A percentile compares a stretch with the other conserved stretches of the same genome.
Evolutionary conservation across 2,329 filamentous ascomycete species (phyloP).

Genomic region (Aspergillus pseudonomiae): DNA sequence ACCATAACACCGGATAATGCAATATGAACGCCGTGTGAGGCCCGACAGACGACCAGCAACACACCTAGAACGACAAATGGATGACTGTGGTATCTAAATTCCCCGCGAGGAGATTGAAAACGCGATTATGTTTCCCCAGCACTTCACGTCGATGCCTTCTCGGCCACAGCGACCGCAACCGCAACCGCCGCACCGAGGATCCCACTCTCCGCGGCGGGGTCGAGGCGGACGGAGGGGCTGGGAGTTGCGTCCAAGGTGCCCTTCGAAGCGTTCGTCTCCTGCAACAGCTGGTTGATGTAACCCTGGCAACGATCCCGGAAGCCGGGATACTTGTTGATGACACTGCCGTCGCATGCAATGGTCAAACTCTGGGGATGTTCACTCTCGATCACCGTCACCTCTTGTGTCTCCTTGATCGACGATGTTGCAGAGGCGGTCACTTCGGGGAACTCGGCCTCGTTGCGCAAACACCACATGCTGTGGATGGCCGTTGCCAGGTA

Average conservation of each 20-base stretch:
- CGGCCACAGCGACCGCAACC: constrained; percentile 46
- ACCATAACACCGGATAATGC: constrained; percentile 22
- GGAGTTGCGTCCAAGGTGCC: constrained; percentile 15
- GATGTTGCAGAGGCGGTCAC: constrained; percentile 22
- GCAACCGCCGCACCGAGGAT: constrained; percentile 52
- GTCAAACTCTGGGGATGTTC: constrained; percentile 40
- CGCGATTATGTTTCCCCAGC: background rate
- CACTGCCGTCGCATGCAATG: constrained; percentile 56
- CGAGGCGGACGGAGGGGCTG: constrained; percentile 39
- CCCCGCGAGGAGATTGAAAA: too few species aligned
- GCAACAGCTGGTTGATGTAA: constrained; percentile 46
- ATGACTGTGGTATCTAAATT: constrained; percentile 8
- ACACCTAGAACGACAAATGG: background rate
- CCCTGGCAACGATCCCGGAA: constrained; percentile 49
- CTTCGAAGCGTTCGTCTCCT: constrained; percentile 26
- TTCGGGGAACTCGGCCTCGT: constrained; percentile 48
- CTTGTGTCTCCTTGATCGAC: constrained; percentile 32
- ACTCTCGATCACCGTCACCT: constrained; percentile 38
- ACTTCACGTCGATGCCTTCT: constrained; percentile 18
- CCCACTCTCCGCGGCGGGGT: constrained; percentile 47
- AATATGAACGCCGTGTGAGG: constrained; percentile 10
- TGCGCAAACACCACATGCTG: constrained; percentile 61
- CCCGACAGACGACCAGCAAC: background rate
- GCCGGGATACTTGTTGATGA: constrained; percentile 55
- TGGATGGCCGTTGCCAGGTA: constrained; percentile 67